A percentile compares a stretch with the other conserved stretches of the same genome.
Evolutionary conservation across 257 asterid species (phyloP).

Genomic region (Forsythia suspensa): DNA sequence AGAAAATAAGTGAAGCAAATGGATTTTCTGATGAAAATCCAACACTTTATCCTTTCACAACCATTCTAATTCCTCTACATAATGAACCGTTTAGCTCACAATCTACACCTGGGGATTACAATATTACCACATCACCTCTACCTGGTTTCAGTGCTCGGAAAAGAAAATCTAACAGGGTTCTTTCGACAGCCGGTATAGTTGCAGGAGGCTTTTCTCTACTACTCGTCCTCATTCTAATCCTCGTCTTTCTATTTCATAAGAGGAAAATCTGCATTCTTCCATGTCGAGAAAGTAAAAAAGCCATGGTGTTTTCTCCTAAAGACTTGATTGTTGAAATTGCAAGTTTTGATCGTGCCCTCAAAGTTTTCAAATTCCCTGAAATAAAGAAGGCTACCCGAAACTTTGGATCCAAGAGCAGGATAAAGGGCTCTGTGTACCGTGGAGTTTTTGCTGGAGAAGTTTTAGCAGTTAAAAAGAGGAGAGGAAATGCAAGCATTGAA

Average conservation of each 20-base stretch:
- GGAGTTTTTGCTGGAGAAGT: constrained; percentile 42
- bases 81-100: constrained; percentile 32
- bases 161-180: constrained; percentile 24
- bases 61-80: constrained; percentile 44
- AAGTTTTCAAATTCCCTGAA: constrained; percentile 35
- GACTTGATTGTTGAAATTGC: constrained; percentile 47
- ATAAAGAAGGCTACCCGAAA: constrained; percentile 42
- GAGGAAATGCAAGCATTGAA: constrained; percentile 30
- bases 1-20: constrained; percentile 40
- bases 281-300: constrained; percentile 3
- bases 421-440: constrained; percentile 38
- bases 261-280: constrained; percentile 11
- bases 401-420: constrained; percentile 37
- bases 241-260: constrained; percentile 30
- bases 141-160: constrained; percentile 1
- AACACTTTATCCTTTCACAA: constrained; percentile 40
- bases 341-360: constrained; percentile 34
- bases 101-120: neutral
- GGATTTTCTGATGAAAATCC: constrained; percentile 27
- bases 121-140: constrained; percentile 5
- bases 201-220: constrained; percentile 29
- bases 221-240: constrained; percentile 14
- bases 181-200: constrained; percentile 24
- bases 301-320: constrained; percentile 15
- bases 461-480: constrained; percentile 43